Evolutionary conservation across 495 filamentous ascomycete genomes (phyloP), one percentile per base, ranked within the genome.

Genomic region (Penicillium lagena): DNA sequence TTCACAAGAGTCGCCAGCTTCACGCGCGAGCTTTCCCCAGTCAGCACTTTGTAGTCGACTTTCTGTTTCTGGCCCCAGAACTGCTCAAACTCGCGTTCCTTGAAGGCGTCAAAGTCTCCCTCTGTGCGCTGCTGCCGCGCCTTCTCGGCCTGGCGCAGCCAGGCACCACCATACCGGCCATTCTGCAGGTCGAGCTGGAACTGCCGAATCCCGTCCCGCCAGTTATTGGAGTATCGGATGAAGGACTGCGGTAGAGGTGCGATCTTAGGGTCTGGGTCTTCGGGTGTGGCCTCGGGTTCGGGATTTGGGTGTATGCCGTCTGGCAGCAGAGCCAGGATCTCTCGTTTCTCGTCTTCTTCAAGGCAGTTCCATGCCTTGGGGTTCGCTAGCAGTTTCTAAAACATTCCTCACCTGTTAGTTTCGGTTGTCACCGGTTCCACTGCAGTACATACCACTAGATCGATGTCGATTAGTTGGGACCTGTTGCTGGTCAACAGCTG

Each of bases 41-140:
- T 70, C 35, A 54, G 17, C n/a, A 65, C 46, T 10, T 35, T 42
- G 15, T 43, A 58, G 28, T 58, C 54, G 15, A 70, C 47, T 42
- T 66, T 76, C 57, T 82, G 74, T 41, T 83, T 79, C 43, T 85
- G 75, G 0, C 77, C 82, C 86, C 86, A 95, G 44, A 79, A 83
- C 30, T 76, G 61, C 62, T 89, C 80, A 31, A 81, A 85, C 33
- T 84, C 72, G 4, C 68, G 50, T 39, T 80, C 77, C 55, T 88
- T 82, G 59, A 78, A 86, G 7, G 74, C 63, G 47, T 91, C 81
- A 51, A 85, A 91, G 13, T 76, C 67, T n/a, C 89, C 87, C 2
- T 70, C 59, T n/a, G 67, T 63, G 37, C 87, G 77, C 51, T 79
- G 67, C 42, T 72, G 54, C 56, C 82, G 76, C 7, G 87, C 86